Percentiles rank a stretch among this genome's conserved stretches.
Evolutionary conservation across 148 eudicot species (phyloP).

Genomic region (Rhododendron simsii): DNA sequence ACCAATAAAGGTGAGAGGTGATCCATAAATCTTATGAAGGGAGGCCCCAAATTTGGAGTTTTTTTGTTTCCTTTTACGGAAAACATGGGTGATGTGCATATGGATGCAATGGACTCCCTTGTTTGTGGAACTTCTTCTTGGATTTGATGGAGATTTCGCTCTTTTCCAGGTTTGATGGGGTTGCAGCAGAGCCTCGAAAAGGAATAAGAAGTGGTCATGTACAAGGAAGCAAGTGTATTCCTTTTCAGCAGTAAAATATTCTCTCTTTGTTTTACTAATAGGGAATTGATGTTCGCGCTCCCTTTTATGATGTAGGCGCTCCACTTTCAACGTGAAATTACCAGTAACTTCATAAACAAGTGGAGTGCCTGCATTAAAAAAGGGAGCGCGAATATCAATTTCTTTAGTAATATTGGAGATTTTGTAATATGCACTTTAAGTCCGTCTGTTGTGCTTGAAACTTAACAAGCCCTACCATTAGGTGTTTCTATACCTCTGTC

Average conservation of each 20-base stretch:
- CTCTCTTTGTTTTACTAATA: not conserved
- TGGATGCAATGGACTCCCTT: not conserved
- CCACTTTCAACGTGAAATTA: no score
- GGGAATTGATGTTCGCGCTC: no score
- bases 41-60: not conserved
- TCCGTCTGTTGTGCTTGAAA: not conserved
- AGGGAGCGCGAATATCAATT: no score
- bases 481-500: not conserved
- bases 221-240: conserved; percentile 93
- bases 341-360: no score
- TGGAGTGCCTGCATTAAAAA: no score
- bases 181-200: conserved; percentile 88
- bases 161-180: conserved; percentile 75
- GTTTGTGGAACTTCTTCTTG: not conserved
- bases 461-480: not conserved
- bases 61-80: not conserved
- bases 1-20: not conserved
- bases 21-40: not conserved
- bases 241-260: conserved; percentile 57
- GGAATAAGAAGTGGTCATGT: conserved; percentile 95
- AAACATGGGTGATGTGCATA: not conserved
- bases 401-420: not conserved
- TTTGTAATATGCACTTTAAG: not conserved
- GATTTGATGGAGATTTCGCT: conserved; percentile 18
- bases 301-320: no score